Conservation (phyloP, 1,139 yeast genomes). For the Hyphopichia burtonii region DNA sequence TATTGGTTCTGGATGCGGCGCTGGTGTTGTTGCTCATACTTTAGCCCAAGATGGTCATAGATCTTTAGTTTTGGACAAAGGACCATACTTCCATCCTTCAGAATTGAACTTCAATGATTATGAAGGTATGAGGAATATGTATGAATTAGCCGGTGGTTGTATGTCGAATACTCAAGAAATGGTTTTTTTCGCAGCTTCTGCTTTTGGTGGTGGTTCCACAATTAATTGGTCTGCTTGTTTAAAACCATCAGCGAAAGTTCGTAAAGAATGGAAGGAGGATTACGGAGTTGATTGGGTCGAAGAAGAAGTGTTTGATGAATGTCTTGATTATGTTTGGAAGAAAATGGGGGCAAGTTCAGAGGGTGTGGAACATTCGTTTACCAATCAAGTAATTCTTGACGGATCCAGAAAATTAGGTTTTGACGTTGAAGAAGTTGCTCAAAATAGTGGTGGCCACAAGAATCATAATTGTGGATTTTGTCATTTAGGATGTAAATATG, state of each 20-base stretch:
- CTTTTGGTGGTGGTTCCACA: conserved; percentile 62
- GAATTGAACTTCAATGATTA: conserved; percentile 40
- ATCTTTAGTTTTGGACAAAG: conserved; percentile 54
- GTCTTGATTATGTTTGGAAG: conserved; percentile 48
- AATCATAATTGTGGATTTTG: conserved; percentile 53
- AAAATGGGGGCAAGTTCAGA: conserved; percentile 51
- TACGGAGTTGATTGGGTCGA: conserved; percentile 51
- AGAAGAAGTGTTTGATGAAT: conserved; percentile 40
- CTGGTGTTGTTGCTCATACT: conserved; percentile 57
- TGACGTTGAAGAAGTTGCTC: conserved; percentile 39
- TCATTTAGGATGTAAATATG: conserved; percentile 51
- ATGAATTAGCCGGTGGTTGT: conserved; percentile 40
- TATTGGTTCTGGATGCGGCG: conserved; percentile 59
- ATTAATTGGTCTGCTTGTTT: conserved; percentile 62
- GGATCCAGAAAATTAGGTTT: conserved; percentile 51
- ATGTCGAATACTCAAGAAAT: conserved; percentile 35
- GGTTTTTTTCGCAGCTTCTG: conserved; percentile 50
- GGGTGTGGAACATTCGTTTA: conserved; percentile 45
- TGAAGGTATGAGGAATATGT: conserved; percentile 35
- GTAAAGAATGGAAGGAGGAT: conserved; percentile 54
- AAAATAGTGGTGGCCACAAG: conserved; percentile 49
- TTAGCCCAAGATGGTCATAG: conserved; percentile 46
- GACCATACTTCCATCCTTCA: conserved; percentile 39
- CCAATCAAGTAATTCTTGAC: conserved; percentile 45
- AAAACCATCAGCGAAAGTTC: conserved; percentile 51